phyloP scores from a whole-genome alignment of 2,329 filamentous ascomycete genomes.

The Acrodontium crateriforme region DNA sequence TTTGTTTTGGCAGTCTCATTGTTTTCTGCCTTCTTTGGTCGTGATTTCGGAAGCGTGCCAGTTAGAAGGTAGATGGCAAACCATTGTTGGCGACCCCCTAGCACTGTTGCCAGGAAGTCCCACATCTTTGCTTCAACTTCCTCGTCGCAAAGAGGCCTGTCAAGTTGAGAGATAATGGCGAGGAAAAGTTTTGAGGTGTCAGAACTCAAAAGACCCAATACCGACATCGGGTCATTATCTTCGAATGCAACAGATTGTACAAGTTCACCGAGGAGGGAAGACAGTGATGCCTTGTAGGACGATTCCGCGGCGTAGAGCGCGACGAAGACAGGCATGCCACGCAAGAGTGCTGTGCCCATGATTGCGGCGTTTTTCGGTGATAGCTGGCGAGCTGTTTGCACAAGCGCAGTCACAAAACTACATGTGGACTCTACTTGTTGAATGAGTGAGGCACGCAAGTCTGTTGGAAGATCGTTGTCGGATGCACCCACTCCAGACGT shows the following conservation, averaged over 20 bases:
- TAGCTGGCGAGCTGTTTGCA: conserved; percentile 8
- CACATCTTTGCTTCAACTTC: conserved; percentile 58
- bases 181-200: conserved; percentile 76
- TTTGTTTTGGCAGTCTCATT: conserved; percentile 41
- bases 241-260: conserved; percentile 8
- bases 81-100: conserved; percentile 88
- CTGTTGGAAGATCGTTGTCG: conserved; percentile 9
- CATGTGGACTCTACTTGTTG: conserved; percentile 8
- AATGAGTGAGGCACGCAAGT: conserved; percentile 7
- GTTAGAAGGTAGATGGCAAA: conserved; percentile 88
- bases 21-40: conserved; percentile 41
- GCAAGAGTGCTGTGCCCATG: conserved; percentile 8
- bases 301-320: conserved; percentile 12
- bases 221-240: conserved; percentile 67
- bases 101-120: conserved; percentile 72
- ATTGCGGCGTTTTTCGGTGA: conserved; percentile 5
- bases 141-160: conserved; percentile 56
- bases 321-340: conserved; percentile 11
- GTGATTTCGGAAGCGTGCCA: conserved; percentile 69
- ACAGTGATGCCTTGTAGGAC: conserved; percentile 11
- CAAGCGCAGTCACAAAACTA: conserved; percentile 8
- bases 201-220: conserved; percentile 79
- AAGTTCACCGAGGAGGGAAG: conserved; percentile 11
- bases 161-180: conserved; percentile 60
- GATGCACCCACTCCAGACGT: conserved; percentile 8